These are phyloP conservation scores for Dichomitus squalens DNA, from an alignment of 1,284 basidiomycete species.

Conservation along the genomic window DNA sequence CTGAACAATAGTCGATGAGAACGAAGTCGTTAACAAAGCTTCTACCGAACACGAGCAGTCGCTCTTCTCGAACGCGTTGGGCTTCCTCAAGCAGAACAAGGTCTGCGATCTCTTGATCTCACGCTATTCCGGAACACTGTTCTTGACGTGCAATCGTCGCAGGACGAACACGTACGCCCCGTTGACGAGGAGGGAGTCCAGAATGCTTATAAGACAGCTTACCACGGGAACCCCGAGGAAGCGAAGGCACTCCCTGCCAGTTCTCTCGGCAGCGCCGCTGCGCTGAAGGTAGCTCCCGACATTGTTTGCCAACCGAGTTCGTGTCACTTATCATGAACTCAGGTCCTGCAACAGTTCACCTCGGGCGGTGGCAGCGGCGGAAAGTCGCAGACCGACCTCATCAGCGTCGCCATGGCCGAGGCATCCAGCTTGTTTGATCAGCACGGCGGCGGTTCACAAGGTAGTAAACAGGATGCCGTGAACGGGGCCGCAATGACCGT, in stretches of 20 bases:
- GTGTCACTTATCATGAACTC: not conserved
- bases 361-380: constrained; percentile 46
- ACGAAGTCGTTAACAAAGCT: constrained; percentile 57
- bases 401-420: constrained; percentile 84
- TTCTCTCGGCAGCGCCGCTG: constrained; percentile 75
- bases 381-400: constrained; percentile 60
- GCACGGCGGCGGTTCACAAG: constrained; percentile 62
- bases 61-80: constrained; percentile 54
- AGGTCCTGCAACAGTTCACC: constrained; percentile 69
- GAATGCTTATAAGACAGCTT: constrained; percentile 62
- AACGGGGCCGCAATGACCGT: constrained; percentile 83
- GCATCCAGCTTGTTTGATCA: constrained; percentile 74
- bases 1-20: constrained; percentile 53
- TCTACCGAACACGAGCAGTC: constrained; percentile 49
- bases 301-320: no score
- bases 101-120: constrained; percentile 26
- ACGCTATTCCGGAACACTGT: not conserved
- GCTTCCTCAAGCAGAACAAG: constrained; percentile 53
- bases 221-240: constrained; percentile 51
- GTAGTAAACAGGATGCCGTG: constrained; percentile 81
- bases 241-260: constrained; percentile 52
- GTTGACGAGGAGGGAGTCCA: constrained; percentile 71
- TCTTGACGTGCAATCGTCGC: not conserved
- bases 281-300: constrained; percentile 58
- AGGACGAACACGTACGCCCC: constrained; percentile 55